Conservation (phyloP, 2,329 filamentous ascomycete species). For the Chaetothyriales sp. region DNA sequence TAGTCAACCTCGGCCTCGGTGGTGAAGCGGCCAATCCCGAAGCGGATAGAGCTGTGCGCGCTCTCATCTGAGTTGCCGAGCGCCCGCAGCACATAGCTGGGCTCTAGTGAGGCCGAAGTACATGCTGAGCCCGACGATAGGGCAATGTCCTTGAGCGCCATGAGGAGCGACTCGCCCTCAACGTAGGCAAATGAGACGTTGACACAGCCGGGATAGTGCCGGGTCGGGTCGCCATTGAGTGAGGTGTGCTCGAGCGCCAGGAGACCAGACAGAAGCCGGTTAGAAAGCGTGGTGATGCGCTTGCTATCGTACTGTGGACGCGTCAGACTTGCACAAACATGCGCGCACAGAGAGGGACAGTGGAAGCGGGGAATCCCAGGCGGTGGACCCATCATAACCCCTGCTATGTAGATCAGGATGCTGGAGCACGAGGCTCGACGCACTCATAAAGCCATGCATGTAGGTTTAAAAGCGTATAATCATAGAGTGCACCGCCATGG, state of each 20-base stretch:
- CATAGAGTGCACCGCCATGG: conserved; percentile 30
- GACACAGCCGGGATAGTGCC: conserved; percentile 90
- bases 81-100: conserved; percentile 86
- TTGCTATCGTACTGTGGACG: conserved; percentile 70
- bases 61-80: conserved; percentile 94
- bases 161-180: conserved; percentile 91
- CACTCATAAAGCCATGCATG: conserved; percentile 87
- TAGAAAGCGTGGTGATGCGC: conserved; percentile 67
- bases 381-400: conserved; percentile 40
- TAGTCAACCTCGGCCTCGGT: conserved; percentile 94
- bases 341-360: not conserved
- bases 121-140: conserved; percentile 92
- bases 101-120: conserved; percentile 90
- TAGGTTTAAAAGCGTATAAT: conserved; percentile 59
- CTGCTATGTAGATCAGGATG: conserved; percentile 51
- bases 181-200: conserved; percentile 98
- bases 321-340: conserved; percentile 13
- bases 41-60: conserved; percentile 93
- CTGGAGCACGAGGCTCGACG: conserved; percentile 29
- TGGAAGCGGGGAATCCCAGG: no score
- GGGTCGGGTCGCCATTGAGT: conserved; percentile 69
- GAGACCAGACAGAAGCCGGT: conserved; percentile 67
- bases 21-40: conserved; percentile 93
- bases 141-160: conserved; percentile 96
- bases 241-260: conserved; percentile 80